These are phyloP conservation scores for Aspergillus conjunctus DNA, from an alignment of 495 filamentous ascomycete genomes.

Conservation along the genomic window DNA sequence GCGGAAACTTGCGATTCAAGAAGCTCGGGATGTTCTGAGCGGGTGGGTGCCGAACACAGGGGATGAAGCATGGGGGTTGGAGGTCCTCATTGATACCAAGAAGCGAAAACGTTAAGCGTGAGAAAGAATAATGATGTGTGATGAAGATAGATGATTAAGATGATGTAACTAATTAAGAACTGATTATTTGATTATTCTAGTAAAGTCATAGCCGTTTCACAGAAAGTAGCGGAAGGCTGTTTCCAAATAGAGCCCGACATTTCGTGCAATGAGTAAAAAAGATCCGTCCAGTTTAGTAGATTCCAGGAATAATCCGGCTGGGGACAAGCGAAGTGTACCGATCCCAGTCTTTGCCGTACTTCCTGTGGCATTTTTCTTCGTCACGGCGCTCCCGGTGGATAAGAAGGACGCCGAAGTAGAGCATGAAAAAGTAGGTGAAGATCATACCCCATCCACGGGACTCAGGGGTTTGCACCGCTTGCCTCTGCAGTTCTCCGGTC, in stretches of 20 bases:
- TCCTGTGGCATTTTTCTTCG: slow-evolving; percentile 86
- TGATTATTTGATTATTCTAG: background rate
- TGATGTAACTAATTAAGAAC: background rate
- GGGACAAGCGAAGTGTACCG: slow-evolving; percentile 81
- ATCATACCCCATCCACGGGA: slow-evolving; percentile 79
- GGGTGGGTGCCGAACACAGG: slow-evolving; percentile 45
- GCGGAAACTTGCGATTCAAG: slow-evolving; percentile 35
- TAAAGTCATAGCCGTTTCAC: too few species aligned
- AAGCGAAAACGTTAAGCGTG: slow-evolving; percentile 38
- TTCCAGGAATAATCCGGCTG: slow-evolving; percentile 84
- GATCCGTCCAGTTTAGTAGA: slow-evolving; percentile 63
- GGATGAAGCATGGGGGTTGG: slow-evolving; percentile 46
- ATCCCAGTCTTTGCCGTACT: slow-evolving; percentile 95
- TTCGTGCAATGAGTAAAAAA: background rate
- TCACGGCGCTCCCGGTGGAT: slow-evolving; percentile 90
- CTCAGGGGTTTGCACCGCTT: slow-evolving; percentile 67
- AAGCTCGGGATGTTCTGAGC: slow-evolving; percentile 37
- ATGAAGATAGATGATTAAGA: background rate
- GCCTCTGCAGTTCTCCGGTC: slow-evolving; percentile 56
- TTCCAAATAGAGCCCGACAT: background rate
- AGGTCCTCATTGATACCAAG: slow-evolving; percentile 37
- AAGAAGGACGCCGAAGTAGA: slow-evolving; percentile 89
- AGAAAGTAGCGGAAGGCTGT: too few species aligned
- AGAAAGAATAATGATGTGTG: background rate
- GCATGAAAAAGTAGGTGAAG: slow-evolving; percentile 91